These are phyloP conservation scores for Hypoxylon sp. DNA, from an alignment of 2,329 filamentous ascomycete species.

Conservation along the genomic window DNA sequence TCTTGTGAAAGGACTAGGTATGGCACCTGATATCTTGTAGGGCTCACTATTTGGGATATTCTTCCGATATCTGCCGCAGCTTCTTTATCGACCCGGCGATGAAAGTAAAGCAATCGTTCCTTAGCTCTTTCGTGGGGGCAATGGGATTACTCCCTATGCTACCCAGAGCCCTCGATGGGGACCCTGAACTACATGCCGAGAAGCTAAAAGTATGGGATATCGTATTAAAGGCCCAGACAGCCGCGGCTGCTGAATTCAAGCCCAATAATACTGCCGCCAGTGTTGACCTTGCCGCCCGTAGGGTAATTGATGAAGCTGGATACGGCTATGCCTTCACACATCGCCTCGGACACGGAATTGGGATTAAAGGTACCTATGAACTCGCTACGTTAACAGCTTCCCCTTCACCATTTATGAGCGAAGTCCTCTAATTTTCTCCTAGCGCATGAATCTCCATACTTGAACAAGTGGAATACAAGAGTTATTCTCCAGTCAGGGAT, in stretches of 20 bases:
- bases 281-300: constrained; percentile 73
- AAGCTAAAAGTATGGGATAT: constrained; percentile 72
- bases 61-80: constrained; percentile 74
- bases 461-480: constrained; percentile 72
- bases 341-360: constrained; percentile 74
- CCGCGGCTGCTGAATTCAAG: constrained; percentile 66
- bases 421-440: neutral
- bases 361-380: constrained; percentile 69
- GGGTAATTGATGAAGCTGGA: constrained; percentile 70
- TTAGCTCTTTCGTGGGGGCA: constrained; percentile 1
- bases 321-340: constrained; percentile 74
- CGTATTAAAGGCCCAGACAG: constrained; percentile 73
- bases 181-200: constrained; percentile 57
- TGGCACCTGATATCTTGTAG: constrained; percentile 49
- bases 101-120: neutral
- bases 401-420: neutral
- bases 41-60: constrained; percentile 73
- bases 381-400: neutral
- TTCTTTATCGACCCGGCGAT: constrained; percentile 65
- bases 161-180: neutral
- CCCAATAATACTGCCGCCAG: constrained; percentile 69
- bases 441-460: constrained; percentile 75
- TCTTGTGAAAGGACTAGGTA: too few species aligned
- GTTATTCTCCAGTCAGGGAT: constrained; percentile 68
- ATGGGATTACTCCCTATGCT: neutral